phyloP scores from a whole-genome alignment of 2,329 filamentous ascomycete species.

The Bipolaris oryzae region DNA sequence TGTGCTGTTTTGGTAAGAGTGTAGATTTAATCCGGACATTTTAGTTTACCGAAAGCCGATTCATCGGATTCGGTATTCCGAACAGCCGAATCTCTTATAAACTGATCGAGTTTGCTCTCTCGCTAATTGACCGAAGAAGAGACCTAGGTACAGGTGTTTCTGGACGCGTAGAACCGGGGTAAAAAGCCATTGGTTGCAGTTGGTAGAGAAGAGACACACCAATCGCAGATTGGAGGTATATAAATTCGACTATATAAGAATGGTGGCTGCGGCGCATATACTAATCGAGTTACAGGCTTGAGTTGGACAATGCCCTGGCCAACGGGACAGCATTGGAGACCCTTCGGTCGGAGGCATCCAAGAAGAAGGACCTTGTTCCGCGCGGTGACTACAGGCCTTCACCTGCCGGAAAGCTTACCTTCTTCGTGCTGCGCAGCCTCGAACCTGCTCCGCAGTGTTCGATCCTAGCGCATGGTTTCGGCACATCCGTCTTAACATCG shows the following conservation, averaged over 20 bases:
- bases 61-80: too few species aligned
- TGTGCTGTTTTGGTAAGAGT: too few species aligned
- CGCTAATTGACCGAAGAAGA: too few species aligned
- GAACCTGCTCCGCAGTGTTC: constrained; percentile 58
- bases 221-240: background rate
- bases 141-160: too few species aligned
- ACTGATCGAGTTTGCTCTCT: too few species aligned
- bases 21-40: too few species aligned
- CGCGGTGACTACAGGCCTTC: constrained; percentile 52
- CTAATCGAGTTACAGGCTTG: background rate
- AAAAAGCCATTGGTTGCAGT: background rate
- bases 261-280: background rate
- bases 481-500: constrained; percentile 52
- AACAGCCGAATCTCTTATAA: too few species aligned
- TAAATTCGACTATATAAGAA: background rate
- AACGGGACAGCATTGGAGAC: constrained; percentile 15
- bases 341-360: constrained; percentile 38
- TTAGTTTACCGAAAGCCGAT: too few species aligned
- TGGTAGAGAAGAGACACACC: background rate
- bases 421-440: constrained; percentile 55
- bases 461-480: constrained; percentile 54
- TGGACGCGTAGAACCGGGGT: background rate
- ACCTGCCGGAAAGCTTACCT: constrained; percentile 48
- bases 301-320: background rate
- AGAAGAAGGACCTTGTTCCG: constrained; percentile 46